phyloP scores from a whole-genome alignment of 129 eudicot species.

The Tagetes patula region DNA sequence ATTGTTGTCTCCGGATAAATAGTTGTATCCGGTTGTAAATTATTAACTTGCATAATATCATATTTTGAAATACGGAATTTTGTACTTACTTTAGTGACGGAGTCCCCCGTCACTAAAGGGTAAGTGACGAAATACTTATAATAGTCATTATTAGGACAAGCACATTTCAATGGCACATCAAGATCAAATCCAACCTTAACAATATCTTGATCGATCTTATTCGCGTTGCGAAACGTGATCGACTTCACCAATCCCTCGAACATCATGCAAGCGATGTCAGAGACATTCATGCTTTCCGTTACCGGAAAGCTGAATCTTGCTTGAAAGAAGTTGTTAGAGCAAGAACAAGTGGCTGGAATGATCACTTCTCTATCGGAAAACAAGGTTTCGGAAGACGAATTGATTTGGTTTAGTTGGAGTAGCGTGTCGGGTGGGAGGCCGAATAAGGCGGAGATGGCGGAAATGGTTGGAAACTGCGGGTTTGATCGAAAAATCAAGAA shows the following conservation, averaged over 20 bases:
- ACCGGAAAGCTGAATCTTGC: conserved; percentile 39
- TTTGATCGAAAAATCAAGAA: conserved; percentile 55
- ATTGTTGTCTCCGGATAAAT: conserved; percentile 66
- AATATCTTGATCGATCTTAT: conserved; percentile 22
- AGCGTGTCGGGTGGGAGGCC: conserved; percentile 23
- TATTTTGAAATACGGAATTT: conserved; percentile 47
- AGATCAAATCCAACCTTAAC: conserved; percentile 42
- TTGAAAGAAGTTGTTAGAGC: conserved; percentile 41
- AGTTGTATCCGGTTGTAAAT: conserved; percentile 36
- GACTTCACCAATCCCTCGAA: conserved; percentile 65
- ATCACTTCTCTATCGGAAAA: conserved; percentile 54
- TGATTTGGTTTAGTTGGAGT: conserved; percentile 41
- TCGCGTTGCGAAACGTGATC: conserved; percentile 42
- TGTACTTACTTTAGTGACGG: conserved; percentile 30
- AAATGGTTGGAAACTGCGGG: conserved; percentile 41
- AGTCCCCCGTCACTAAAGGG: conserved; percentile 53
- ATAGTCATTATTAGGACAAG: conserved; percentile 56
- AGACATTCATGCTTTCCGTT: conserved; percentile 23
- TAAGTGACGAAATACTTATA: conserved; percentile 61
- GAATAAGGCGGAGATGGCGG: conserved; percentile 51
- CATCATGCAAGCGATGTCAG: conserved; percentile 51
- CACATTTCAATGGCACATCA: conserved; percentile 63
- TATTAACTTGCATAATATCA: conserved; percentile 47
- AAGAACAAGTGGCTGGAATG: conserved; percentile 54
- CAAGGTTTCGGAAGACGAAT: conserved; percentile 32